Evolutionary conservation across 192 early-diverging fungal genomes (phyloP), one percentile per base, ranked within the genome.

Genomic region (Backusella macrospora): DNA sequence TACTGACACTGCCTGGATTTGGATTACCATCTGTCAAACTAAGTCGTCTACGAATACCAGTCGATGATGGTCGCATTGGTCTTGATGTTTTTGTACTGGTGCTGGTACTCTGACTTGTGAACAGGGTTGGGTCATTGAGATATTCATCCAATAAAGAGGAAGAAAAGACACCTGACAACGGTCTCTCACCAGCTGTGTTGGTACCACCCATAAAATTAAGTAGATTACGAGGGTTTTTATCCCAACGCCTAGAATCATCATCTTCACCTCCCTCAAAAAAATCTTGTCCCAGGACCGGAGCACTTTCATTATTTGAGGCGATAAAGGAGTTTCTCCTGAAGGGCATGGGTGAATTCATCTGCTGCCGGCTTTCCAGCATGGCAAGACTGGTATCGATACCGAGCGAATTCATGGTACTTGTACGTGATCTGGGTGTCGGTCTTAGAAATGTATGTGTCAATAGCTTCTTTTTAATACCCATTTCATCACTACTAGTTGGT

Each of bases 261-360:
- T 91, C 89, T n/a, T 90, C 90, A 23, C 90, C 88, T 0, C 80
- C 85, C 23, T 77, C 84, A 83, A 65, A 77, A 62, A 62, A 77
- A 15, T 77, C 78, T 63, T 37, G 52, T 65, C 13, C 74, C 40
- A 3, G 71, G 38, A 29, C 29, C 29, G 65, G 69, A 1, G 66
- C 55, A 5, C 70, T 70, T 12, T 64, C 77, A 15, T 65, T 66
- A 63, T 80, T 74, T 12, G 23, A 42, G 2, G 29, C 64, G 18
- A 77, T 49, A 15, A 72, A 40, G 9, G 76, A 77, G 23, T 77
- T 77, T n/a, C 76, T 70, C 2, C 76, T 47, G 42, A 77, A 77
- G 1, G 76, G 76, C 62, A 77, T 64, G 12, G 76, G 70, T 18
- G 76, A 77, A 29, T 65, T 45, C 4, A 21, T 43, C 26, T 45